phyloP scores from a whole-genome alignment of 495 filamentous ascomycete genomes.

The Acidiella bohemica region DNA sequence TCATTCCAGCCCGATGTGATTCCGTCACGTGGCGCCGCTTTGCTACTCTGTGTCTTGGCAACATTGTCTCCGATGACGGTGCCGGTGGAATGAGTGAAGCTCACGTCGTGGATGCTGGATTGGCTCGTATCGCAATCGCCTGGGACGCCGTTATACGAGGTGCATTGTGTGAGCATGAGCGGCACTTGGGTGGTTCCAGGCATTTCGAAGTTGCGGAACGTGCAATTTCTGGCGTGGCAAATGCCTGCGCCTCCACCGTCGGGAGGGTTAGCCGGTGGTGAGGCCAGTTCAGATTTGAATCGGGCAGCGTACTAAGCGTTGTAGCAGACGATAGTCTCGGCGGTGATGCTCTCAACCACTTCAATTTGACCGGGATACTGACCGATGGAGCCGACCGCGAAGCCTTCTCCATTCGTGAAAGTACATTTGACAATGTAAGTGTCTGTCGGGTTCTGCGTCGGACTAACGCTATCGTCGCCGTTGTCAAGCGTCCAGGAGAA shows the following conservation, averaged over 20 bases:
- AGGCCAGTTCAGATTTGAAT: slow-evolving; percentile 27
- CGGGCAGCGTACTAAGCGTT: slow-evolving; percentile 31
- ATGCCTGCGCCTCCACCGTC: slow-evolving; percentile 38
- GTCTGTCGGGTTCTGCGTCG: slow-evolving; percentile 9
- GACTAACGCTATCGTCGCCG: slow-evolving; percentile 21
- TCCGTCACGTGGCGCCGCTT: background rate
- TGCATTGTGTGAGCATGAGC: background rate
- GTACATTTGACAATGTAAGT: background rate
- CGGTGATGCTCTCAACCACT: background rate
- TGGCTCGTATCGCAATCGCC: background rate
- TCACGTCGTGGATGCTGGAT: background rate
- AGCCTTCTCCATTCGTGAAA: background rate
- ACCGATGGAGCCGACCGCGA: background rate
- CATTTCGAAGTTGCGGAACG: background rate
- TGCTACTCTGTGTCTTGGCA: background rate
- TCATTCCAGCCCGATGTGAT: no score
- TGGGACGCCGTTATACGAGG: background rate
- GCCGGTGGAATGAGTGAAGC: background rate
- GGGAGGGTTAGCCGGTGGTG: slow-evolving; percentile 34
- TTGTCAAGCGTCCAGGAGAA: slow-evolving; percentile 17
- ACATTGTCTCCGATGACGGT: background rate
- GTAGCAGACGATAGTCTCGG: slow-evolving; percentile 6
- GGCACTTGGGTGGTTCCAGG: background rate
- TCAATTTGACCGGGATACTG: background rate
- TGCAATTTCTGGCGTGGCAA: slow-evolving; percentile 15